phyloP scores from a whole-genome alignment of 1,139 yeast species.

The Candida gigantensis region DNA sequence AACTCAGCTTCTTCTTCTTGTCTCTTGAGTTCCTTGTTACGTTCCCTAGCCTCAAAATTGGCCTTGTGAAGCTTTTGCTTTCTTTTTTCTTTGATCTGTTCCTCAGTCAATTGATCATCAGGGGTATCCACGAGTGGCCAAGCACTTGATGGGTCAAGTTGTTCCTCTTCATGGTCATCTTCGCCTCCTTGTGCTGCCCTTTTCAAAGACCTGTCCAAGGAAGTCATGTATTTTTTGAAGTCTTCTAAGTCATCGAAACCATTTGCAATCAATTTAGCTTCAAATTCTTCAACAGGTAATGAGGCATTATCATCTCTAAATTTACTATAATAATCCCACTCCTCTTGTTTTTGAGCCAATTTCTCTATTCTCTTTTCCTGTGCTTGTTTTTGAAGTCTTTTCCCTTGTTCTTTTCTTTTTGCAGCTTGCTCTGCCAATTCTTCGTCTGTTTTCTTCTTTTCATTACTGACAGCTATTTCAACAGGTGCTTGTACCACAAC shows the following conservation, averaged over 20 bases:
- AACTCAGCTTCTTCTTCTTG: conserved; percentile 54
- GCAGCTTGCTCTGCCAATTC: conserved; percentile 77
- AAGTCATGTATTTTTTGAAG: conserved; percentile 65
- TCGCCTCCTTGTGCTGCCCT: conserved; percentile 66
- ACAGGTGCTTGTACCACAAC: conserved; percentile 80
- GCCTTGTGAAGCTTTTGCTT: conserved; percentile 82
- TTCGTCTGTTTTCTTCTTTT: conserved; percentile 78
- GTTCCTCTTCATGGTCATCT: conserved; percentile 43
- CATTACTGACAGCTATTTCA: conserved; percentile 48
- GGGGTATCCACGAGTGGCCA: conserved; percentile 85
- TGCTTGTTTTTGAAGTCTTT: conserved; percentile 90
- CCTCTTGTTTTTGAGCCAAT: conserved; percentile 77
- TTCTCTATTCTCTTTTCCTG: conserved; percentile 81
- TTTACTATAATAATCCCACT: conserved; percentile 66
- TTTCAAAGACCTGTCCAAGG: conserved; percentile 67
- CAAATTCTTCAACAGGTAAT: conserved; percentile 44
- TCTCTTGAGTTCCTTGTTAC: conserved; percentile 75
- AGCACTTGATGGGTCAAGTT: conserved; percentile 49
- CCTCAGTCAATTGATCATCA: conserved; percentile 78
- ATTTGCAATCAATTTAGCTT: conserved; percentile 59
- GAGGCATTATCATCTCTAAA: conserved; percentile 55
- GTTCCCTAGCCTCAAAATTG: conserved; percentile 82
- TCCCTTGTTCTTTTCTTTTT: conserved; percentile 82
- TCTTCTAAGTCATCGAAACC: conserved; percentile 79
- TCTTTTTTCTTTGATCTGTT: conserved; percentile 82